Evolutionary conservation across 306 rosid species (phyloP).

Genomic region (Dalbergia oliveri): DNA sequence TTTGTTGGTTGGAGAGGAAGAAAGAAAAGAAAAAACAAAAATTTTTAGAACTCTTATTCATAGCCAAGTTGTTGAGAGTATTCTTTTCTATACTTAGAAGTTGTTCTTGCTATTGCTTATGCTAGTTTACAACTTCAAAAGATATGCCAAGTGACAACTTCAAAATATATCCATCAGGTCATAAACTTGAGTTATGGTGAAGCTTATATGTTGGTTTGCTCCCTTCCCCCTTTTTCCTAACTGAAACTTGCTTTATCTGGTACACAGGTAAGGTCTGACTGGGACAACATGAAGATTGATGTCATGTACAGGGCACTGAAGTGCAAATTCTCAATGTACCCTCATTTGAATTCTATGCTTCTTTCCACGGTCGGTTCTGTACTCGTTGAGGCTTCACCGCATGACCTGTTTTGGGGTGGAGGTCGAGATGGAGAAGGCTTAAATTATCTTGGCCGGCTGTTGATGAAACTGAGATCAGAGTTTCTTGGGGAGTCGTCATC

Average conservation of each 20-base stretch:
- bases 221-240: constrained; percentile 1
- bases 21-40: neutral
- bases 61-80: neutral
- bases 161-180: constrained; percentile 14
- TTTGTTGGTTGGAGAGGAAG: neutral
- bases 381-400: constrained; percentile 94
- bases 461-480: constrained; percentile 92
- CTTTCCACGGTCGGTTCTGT: constrained; percentile 83
- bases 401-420: constrained; percentile 96
- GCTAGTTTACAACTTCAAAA: constrained; percentile 18
- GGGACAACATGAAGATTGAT: constrained; percentile 83
- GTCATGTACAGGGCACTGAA: constrained; percentile 86
- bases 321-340: constrained; percentile 88
- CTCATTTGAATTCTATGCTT: constrained; percentile 79
- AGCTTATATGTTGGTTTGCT: neutral
- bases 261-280: constrained; percentile 78
- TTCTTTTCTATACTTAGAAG: neutral
- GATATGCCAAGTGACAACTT: neutral
- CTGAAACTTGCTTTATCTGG: constrained; percentile 28
- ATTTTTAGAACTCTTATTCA: neutral
- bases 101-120: constrained; percentile 5
- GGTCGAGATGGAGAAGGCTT: constrained; percentile 95
- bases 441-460: constrained; percentile 82
- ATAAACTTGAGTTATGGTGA: neutral
- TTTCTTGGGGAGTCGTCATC: constrained; percentile 70